Percentiles rank a stretch among this genome's conserved stretches.
These are phyloP conservation scores for Eimeria acervulina DNA, from an alignment of 169 alveolate genomes.

Conservation along the genomic window DNA sequence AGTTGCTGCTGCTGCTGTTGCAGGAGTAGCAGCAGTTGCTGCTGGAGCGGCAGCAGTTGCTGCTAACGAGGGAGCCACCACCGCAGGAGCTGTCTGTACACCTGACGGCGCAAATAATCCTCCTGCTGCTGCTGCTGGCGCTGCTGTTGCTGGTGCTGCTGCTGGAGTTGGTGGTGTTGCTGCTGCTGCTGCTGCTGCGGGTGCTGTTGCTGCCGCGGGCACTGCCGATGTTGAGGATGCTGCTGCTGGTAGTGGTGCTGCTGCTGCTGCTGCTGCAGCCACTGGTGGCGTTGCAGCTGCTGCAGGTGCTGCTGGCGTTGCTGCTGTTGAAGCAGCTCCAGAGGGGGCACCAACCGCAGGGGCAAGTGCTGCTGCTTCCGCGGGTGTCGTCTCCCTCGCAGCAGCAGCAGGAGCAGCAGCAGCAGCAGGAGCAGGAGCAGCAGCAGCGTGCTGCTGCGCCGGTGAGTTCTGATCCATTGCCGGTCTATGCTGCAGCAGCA, in stretches of 20 bases:
- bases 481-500: no score
- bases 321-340: background rate
- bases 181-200: background rate
- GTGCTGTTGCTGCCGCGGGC: background rate
- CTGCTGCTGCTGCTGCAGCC: background rate
- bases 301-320: background rate
- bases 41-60: background rate
- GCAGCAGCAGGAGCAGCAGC: constrained; percentile 3
- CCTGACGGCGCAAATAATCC: background rate
- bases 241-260: constrained; percentile 12
- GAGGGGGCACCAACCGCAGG: background rate
- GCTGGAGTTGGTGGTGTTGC: no score
- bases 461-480: background rate
- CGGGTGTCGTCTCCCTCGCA: background rate
- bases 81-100: no score
- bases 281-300: constrained; percentile 10
- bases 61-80: background rate
- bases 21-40: background rate
- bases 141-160: background rate
- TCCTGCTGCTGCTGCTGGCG: constrained; percentile 21
- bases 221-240: background rate
- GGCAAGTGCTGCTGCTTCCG: background rate
- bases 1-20: no score
- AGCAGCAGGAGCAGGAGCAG: background rate
- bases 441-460: no score